A percentile compares a stretch with the other conserved stretches of the same genome.
These are phyloP conservation scores for Xerophyta viscosa DNA, from an alignment of 106 monocot genomes.

Conservation along the genomic window DNA sequence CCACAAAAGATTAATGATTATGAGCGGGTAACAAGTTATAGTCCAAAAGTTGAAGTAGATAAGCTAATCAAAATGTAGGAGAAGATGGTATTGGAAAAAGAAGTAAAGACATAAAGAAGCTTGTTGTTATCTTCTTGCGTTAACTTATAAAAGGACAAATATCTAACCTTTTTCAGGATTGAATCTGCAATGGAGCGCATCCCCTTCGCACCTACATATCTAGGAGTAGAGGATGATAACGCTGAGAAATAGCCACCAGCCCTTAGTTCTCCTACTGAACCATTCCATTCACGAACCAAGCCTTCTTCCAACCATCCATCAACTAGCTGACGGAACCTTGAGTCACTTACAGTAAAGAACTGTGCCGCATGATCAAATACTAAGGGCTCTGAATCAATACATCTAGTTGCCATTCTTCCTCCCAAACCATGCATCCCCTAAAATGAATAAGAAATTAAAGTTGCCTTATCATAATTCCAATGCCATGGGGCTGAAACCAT, in stretches of 20 bases:
- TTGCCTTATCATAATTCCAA: too few relatives aligned
- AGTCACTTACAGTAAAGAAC: constrained; percentile 75
- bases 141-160: neutral
- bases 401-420: constrained; percentile 83
- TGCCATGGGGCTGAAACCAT: too few relatives aligned
- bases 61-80: too few relatives aligned
- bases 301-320: constrained; percentile 60
- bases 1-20: too few relatives aligned
- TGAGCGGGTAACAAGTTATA: too few relatives aligned
- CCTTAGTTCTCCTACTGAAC: constrained; percentile 59
- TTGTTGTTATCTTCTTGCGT: too few relatives aligned
- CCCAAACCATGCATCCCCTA: constrained; percentile 93
- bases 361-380: constrained; percentile 97
- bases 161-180: constrained; percentile 40
- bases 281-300: constrained; percentile 75
- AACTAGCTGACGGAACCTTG: constrained; percentile 66
- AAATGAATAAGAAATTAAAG: neutral
- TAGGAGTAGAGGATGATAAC: constrained; percentile 29
- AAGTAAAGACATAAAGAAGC: constrained; percentile 5
- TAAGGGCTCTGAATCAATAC: constrained; percentile 25
- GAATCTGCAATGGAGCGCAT: constrained; percentile 86
- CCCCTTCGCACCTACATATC: constrained; percentile 67
- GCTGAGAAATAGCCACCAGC: constrained; percentile 54
- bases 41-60: too few relatives aligned
- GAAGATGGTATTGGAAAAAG: neutral